Base-by-base conservation (phyloP, 768 basidiomycete genomes). In the Boletus edulis region DNA sequence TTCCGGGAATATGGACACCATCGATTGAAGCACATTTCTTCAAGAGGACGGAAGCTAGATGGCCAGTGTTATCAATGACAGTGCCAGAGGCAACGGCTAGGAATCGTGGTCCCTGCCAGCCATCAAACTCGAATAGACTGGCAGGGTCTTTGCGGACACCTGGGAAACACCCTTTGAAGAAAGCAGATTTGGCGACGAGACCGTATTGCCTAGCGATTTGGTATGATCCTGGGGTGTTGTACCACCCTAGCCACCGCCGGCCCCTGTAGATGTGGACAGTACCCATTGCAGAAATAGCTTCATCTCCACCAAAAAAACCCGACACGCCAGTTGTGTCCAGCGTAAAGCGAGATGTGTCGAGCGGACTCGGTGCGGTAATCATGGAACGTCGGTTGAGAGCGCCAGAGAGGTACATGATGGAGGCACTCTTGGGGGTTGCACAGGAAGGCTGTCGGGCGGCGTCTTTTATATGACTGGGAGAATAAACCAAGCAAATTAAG, bases 141-240 rank as follows among this genome's bases (percentile, higher is more conserved):
- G 45, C 38, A n/a, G 63, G 60, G 27, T 62, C 59, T 2, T 50
- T 57, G 40, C 62, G 52, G 38, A 54, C 34, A 24, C 55, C 58
- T 9, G 55, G 58, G 24, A 59, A 59, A 9, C 34, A 4, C n/a
- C 51, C 52, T 24, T 42, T 49, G 51, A 50, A 62, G 35, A 71
- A 0, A 5, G 56, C 14, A 3, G 46, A 66, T 29, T 55, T 60
- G 34, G 64, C 58, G 15, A 72, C 44, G 8, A 34, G 51, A 13
- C 65, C 64, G 18, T 65, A 65, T 24, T 55, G 60, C 54, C 60
- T 71, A 20, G 64, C 69, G 18, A 68, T 59, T 10, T 55, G 59
- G 52, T 62, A 67, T n/a, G 66, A 60, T 37, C 71, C 71, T 7
- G 71, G 71, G 8, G 71, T 65, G 47, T 72, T 72, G 51, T 72